Conservation (phyloP, 1,284 basidiomycete genomes). For the Puccinia polysora region DNA sequence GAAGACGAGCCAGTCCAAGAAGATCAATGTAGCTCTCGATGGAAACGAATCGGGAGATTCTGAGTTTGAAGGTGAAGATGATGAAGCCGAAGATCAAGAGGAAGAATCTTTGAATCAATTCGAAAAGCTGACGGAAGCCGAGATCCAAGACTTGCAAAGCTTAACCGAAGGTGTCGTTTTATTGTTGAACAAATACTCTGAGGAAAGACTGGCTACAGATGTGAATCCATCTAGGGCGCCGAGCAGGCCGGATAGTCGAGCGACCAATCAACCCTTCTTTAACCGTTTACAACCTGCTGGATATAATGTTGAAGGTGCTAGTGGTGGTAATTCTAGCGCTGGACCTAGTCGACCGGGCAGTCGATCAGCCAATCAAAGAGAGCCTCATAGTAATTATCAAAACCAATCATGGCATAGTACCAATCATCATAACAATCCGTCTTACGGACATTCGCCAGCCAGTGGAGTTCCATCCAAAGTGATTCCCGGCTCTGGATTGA, state of each 20-base stretch:
- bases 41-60: background rate
- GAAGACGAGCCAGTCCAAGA: background rate
- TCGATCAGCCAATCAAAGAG: slow-evolving; percentile 22
- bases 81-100: slow-evolving; percentile 25
- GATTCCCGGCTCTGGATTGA: too few relatives aligned
- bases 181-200: slow-evolving; percentile 36
- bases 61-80: slow-evolving; percentile 28
- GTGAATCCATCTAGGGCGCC: slow-evolving; percentile 26
- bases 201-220: slow-evolving; percentile 41
- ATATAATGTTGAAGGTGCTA: background rate
- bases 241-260: slow-evolving; percentile 39
- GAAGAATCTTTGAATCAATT: slow-evolving; percentile 9
- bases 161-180: slow-evolving; percentile 40
- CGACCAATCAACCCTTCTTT: slow-evolving; percentile 7
- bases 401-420: background rate
- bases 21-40: background rate
- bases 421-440: slow-evolving; percentile 8
- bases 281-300: slow-evolving; percentile 1
- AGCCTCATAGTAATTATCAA: background rate
- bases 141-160: slow-evolving; percentile 32
- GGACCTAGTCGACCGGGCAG: slow-evolving; percentile 25
- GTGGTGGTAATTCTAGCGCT: slow-evolving; percentile 9
- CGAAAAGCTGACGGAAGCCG: slow-evolving; percentile 9
- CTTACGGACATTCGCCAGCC: too few relatives aligned
- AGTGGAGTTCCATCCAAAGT: too few relatives aligned